Evolutionary conservation across 495 filamentous ascomycete species (phyloP), one percentile per base, ranked within the genome.

Genomic region (Aspergillus haitiensis): DNA sequence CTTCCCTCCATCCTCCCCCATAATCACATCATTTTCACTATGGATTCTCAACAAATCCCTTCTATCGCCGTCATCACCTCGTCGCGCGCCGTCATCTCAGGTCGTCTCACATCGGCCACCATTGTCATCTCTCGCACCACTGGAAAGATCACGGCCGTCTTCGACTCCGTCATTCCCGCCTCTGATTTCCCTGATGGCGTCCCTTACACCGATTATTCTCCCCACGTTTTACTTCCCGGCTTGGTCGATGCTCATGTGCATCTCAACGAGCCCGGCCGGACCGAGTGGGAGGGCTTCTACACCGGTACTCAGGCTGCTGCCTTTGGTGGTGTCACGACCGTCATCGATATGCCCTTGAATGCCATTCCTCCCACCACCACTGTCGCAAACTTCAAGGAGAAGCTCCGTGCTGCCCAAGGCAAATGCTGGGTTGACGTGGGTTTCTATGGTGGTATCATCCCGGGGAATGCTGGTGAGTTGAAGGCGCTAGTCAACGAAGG

Each of bases 351-450:
- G 94, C 94, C 94, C 47, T 75, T 98, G 59, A 98, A 98, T 75
- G 92, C 94, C 56, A 95, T 98, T 59, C 94, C 94, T 2, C 94
- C 94, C 0, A 98, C 94, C 7, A 98, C 93, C 46, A 97, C 94
- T 0, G 82, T 98, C 6, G 77, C 82, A 18, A 89, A 87, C 12
- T 81, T 98, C 64, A 82, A 87, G 63, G 88, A 90, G 71, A 98
- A 98, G 78, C 77, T 96, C 31, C 80, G 83, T 37, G 94, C 94
- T 52, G 93, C 93, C 33, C 72, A 86, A 65, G 90, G 90, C 52
- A 86, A 97, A 74, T 98, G 94, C 77, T 98, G 94, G 94, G 91
- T 98, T 16, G 94, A 98, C 70, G 94, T 98, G 36, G 94, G 94
- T 51, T 98, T 98, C 77, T 98, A 98, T 68, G 94, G 94, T 42